Base-by-base conservation (phyloP, 768 basidiomycete species). In the Punctularia strigosozonata region DNA sequence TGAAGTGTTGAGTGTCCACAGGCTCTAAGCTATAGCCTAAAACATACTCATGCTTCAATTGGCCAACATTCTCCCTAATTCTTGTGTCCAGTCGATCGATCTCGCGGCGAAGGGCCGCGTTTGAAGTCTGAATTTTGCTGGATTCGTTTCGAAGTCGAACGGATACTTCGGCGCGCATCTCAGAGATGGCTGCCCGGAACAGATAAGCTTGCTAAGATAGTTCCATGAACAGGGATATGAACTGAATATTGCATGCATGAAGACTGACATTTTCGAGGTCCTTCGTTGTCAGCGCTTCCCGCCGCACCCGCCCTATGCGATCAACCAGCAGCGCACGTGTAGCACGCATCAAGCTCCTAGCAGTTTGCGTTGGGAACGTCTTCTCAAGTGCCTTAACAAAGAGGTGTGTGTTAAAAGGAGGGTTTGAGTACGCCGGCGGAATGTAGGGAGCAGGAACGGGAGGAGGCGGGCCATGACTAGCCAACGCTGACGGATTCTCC, bases 61-160 rank as follows among this genome's bases (percentile, higher is more conserved):
- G 82, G 13, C 73, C 77, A 18, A 98, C 62, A 46, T 92, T 88
- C 57, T 95, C 90, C 61, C 92, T 94, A 77, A 99, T 83, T 62
- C 86, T 92, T 30, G 82, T 78, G 49, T 82, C 77, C 33, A 97
- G 58, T 3, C 69, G 61, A 51, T 99, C 94, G 12, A 90, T 79
- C 31, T 98, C 95, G 44, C 89, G 66, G 43, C 90, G 73, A 14
- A 94, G 68, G 3, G 80, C 75, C n/a, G 75, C 61, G 3, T 80
- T 77, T 25, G 81, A 66, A 1, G 86, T 69, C n/a, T 78, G 70
- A 42, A 97, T 75, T n/a, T 81, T 66, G 10, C 87, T 75, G 28
- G 76, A 78, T 50, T 94, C 91, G 47, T 88, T 95, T 43, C 83
- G 75, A 3, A 83, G 80, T 37, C 72, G 75, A 50, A 88, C 74